These are phyloP conservation scores for Lolium multiflorum DNA, from an alignment of 176 grass and related monocot species.

Conservation along the genomic window DNA sequence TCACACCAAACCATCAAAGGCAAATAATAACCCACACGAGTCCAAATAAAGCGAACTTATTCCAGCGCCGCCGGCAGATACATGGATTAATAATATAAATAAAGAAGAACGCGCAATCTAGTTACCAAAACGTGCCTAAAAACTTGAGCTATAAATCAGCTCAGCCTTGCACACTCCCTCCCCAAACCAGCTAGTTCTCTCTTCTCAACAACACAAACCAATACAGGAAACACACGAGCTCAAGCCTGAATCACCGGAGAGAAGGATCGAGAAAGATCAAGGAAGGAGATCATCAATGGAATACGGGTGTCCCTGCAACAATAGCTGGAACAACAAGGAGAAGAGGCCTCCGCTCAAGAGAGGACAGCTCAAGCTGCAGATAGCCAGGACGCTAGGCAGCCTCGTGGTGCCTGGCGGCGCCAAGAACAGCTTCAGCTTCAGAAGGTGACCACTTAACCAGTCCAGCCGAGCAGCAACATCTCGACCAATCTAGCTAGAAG, in stretches of 20 bases:
- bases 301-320: constrained; percentile 39
- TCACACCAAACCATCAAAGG: neutral
- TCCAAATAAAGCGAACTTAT: constrained; percentile 25
- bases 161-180: neutral
- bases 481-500: neutral
- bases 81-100: neutral
- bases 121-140: constrained; percentile 18
- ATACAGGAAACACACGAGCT: neutral
- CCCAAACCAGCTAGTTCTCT: neutral
- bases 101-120: constrained; percentile 3
- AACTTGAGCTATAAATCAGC: constrained; percentile 34
- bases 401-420: neutral
- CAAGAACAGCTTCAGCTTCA: constrained; percentile 45
- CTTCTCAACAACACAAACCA: constrained; percentile 18
- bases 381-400: constrained; percentile 13
- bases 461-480: neutral
- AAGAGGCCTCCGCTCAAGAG: constrained; percentile 20
- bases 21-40: constrained; percentile 2
- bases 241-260: neutral
- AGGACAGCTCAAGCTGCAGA: constrained; percentile 13
- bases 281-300: constrained; percentile 41
- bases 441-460: neutral
- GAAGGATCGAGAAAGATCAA: no score
- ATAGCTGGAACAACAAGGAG: neutral
- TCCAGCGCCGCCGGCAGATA: constrained; percentile 3